These are phyloP conservation scores for Pseudogymnoascus sp. DNA, from an alignment of 2,329 filamentous ascomycete species.

Conservation along the genomic window DNA sequence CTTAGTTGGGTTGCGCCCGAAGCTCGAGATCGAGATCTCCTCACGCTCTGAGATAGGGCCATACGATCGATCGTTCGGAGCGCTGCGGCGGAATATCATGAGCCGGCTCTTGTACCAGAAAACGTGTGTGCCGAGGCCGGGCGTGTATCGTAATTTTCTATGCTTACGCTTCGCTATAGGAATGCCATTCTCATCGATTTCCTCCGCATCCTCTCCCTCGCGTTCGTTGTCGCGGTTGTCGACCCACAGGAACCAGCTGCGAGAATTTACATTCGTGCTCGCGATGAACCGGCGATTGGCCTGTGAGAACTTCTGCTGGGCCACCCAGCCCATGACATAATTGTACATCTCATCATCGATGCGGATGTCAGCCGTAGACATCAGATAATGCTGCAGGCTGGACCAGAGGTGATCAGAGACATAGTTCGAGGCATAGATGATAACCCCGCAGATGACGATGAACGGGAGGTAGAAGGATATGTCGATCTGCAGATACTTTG, in stretches of 20 bases:
- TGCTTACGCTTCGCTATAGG: conserved; percentile 32
- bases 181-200: conserved; percentile 22
- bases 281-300: conserved; percentile 54
- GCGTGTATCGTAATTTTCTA: conserved; percentile 49
- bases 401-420: conserved; percentile 40
- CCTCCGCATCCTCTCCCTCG: conserved; percentile 35
- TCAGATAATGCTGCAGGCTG: conserved; percentile 45
- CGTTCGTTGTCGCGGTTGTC: conserved; percentile 37
- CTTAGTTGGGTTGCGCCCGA: conserved; percentile 51
- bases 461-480: conserved; percentile 54
- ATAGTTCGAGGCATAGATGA: conserved; percentile 46
- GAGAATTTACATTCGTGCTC: conserved; percentile 51
- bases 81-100: conserved; percentile 47
- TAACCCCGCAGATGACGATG: conserved; percentile 41
- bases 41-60: conserved; percentile 44
- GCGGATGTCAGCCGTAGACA: conserved; percentile 58
- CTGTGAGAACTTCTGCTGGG: conserved; percentile 52
- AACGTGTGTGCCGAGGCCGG: conserved; percentile 56
- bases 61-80: conserved; percentile 33
- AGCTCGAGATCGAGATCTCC: conserved; percentile 51
- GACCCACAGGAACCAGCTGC: conserved; percentile 40
- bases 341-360: conserved; percentile 66
- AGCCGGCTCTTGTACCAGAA: conserved; percentile 58
- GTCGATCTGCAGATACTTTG: conserved; percentile 52
- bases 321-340: conserved; percentile 63